phyloP scores from a whole-genome alignment of 257 asterid genomes.

The Solanum medicagineum region DNA sequence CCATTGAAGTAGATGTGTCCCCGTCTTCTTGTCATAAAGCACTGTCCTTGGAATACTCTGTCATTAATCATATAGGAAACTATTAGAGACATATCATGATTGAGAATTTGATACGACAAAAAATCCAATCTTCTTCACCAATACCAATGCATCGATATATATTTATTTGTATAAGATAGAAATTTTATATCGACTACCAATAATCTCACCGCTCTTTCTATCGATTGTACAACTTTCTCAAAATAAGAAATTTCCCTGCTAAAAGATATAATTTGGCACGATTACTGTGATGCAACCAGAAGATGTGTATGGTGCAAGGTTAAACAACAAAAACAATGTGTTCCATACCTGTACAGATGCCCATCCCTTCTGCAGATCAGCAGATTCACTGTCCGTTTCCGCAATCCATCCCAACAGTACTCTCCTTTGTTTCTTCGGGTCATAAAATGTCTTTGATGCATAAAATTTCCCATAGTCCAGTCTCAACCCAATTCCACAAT shows the following conservation, averaged over 20 bases:
- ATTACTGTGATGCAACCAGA: neutral
- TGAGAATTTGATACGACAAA: neutral
- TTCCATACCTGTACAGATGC: slow-evolving; percentile 45
- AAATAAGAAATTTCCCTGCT: neutral
- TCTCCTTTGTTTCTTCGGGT: slow-evolving; percentile 41
- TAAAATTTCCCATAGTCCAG: slow-evolving; percentile 61
- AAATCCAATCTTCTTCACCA: neutral
- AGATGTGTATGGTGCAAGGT: neutral
- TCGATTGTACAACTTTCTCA: neutral
- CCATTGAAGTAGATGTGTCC: slow-evolving; percentile 65
- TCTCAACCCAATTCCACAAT: slow-evolving; percentile 55
- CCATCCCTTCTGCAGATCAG: slow-evolving; percentile 66
- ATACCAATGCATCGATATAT: neutral
- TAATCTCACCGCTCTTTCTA: no score
- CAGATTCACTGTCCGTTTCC: slow-evolving; percentile 52
- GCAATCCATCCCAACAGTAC: slow-evolving; percentile 74
- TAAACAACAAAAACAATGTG: neutral
- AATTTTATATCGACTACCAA: no score
- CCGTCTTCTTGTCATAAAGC: slow-evolving; percentile 47
- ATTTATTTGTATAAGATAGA: no score
- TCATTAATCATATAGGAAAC: neutral
- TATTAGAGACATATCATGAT: neutral
- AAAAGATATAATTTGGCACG: neutral
- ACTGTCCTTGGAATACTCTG: slow-evolving; percentile 69
- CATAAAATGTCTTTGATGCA: slow-evolving; percentile 81